phyloP scores from a whole-genome alignment of 2,329 filamentous ascomycete genomes.

The Pseudonectria foliicola region DNA sequence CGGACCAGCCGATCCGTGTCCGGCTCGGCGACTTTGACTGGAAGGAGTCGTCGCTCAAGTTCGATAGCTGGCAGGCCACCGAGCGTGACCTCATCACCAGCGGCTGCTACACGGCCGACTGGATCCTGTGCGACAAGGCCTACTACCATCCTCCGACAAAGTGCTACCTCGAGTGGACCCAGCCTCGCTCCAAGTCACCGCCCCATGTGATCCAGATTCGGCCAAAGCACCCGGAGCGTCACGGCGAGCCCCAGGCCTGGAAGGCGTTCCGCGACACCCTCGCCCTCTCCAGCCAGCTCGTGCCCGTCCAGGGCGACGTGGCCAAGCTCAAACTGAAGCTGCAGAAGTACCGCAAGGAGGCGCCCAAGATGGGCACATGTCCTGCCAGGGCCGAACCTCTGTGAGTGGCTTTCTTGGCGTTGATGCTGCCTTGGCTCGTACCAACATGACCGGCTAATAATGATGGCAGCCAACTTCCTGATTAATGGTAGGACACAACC shows the following conservation, averaged over 20 bases:
- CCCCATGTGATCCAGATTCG: conserved; percentile 16
- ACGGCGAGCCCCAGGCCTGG: conserved; percentile 1
- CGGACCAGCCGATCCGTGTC: conserved; percentile 36
- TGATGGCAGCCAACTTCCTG: conserved; percentile 17
- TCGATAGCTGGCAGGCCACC: conserved; percentile 58
- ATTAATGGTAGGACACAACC: conserved; percentile 12
- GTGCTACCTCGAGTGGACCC: conserved; percentile 27
- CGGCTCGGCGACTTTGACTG: conserved; percentile 71
- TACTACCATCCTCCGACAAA: conserved; percentile 31
- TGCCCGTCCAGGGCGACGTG: conserved; percentile 2
- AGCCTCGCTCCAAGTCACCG: conserved; percentile 11
- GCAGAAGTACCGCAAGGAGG: conserved; percentile 17
- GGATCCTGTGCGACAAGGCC: conserved; percentile 26
- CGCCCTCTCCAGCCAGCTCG: not conserved
- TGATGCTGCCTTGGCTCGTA: no score
- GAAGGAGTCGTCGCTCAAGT: conserved; percentile 61
- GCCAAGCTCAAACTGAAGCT: conserved; percentile 16
- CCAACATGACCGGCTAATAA: no score
- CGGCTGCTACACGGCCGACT: conserved; percentile 58
- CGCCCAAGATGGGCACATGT: conserved; percentile 16
- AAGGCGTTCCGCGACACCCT: conserved; percentile 8
- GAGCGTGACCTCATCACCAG: conserved; percentile 57
- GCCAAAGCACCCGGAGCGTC: conserved; percentile 8
- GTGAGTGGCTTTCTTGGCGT: conserved; percentile 4
- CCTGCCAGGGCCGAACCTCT: conserved; percentile 19